These are phyloP conservation scores for Aschersonia sp. DNA, from an alignment of 2,329 filamentous ascomycete species.

Conservation along the genomic window DNA sequence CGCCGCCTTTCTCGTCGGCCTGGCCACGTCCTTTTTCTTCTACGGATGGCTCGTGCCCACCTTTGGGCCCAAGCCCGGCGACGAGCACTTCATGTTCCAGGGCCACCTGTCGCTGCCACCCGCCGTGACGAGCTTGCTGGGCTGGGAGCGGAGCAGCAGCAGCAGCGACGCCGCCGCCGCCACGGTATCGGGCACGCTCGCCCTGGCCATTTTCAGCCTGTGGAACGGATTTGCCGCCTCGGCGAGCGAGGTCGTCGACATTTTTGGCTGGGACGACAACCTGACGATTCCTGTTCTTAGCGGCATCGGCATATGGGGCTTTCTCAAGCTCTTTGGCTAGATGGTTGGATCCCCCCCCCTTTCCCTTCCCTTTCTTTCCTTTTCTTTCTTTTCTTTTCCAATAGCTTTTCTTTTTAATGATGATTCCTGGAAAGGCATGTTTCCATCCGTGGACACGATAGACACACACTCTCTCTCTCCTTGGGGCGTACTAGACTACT, in stretches of 20 bases:
- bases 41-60: slow-evolving; percentile 74
- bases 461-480: no score
- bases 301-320: slow-evolving; percentile 77
- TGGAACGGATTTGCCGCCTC: slow-evolving; percentile 83
- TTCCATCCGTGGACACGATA: no score
- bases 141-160: slow-evolving; percentile 31
- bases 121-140: slow-evolving; percentile 41
- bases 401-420: no score
- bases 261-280: slow-evolving; percentile 95
- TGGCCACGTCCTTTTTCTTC: slow-evolving; percentile 71
- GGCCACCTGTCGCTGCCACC: slow-evolving; percentile 59
- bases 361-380: no score
- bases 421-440: no score
- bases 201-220: slow-evolving; percentile 67
- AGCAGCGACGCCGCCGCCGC: slow-evolving; percentile 21
- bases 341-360: no score
- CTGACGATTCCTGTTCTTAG: slow-evolving; percentile 89
- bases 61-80: slow-evolving; percentile 50
- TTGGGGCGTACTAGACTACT: no score
- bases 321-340: slow-evolving; percentile 72
- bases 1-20: slow-evolving; percentile 70
- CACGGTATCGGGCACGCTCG: slow-evolving; percentile 53
- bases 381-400: no score
- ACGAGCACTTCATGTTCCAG: slow-evolving; percentile 63
- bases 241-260: slow-evolving; percentile 75